Evolutionary conservation across 2,329 filamentous ascomycete genomes (phyloP).

Genomic region (Colletotrichum costaricense): DNA sequence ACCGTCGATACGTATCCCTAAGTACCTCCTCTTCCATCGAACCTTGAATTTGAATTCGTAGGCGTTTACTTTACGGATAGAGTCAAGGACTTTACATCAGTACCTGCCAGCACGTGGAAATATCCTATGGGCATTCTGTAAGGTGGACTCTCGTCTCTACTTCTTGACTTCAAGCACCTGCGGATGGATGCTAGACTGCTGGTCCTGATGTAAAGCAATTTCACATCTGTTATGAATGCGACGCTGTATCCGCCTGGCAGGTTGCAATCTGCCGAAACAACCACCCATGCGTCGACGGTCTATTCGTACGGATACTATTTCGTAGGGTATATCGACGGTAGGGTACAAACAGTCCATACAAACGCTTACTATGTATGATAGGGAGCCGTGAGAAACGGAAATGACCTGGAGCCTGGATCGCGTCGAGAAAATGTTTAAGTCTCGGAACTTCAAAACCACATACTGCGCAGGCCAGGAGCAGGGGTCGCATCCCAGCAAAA

Average conservation of each 20-base stretch:
- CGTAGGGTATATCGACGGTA: too few species aligned
- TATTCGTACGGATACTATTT: neutral
- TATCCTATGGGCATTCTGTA: neutral
- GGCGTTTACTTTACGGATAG: neutral
- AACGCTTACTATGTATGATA: neutral
- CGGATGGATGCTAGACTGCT: too few species aligned
- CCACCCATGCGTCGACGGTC: neutral
- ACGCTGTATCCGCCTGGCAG: neutral
- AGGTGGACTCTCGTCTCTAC: neutral
- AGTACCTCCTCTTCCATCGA: too few species aligned
- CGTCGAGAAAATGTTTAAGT: neutral
- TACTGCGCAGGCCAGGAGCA: neutral
- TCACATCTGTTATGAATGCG: neutral
- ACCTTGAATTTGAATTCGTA: too few species aligned
- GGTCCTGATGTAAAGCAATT: neutral
- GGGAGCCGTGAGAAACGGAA: neutral
- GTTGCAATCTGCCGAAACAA: neutral
- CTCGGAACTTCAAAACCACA: neutral
- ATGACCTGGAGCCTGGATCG: neutral
- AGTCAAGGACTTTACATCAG: neutral
- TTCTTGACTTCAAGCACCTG: neutral
- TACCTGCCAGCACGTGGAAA: conserved; percentile 11
- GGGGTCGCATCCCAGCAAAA: neutral
- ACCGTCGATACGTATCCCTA: too few species aligned
- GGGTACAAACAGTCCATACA: neutral